Conservation (phyloP, 768 basidiomycete genomes). For the Dioszegia hungarica region DNA sequence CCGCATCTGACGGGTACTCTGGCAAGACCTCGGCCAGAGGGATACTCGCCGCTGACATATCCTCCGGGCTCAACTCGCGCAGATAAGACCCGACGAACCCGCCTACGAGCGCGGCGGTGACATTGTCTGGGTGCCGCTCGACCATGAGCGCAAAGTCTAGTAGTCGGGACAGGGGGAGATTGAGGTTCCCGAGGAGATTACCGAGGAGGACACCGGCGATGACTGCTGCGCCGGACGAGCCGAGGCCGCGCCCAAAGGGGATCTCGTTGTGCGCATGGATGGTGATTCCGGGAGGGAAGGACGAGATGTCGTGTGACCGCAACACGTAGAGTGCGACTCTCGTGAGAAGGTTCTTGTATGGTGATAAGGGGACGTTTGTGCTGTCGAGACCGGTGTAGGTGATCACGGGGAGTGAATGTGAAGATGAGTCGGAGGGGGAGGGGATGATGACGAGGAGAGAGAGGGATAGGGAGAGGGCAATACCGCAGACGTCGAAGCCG, state of each 20-base stretch:
- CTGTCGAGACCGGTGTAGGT: constrained; percentile 84
- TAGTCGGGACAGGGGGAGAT: constrained; percentile 65
- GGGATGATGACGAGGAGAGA: constrained; percentile 62
- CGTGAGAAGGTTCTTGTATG: constrained; percentile 95
- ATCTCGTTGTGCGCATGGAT: constrained; percentile 87
- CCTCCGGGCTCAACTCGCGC: constrained; percentile 75
- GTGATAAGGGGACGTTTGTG: constrained; percentile 81
- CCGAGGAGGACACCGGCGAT: constrained; percentile 92
- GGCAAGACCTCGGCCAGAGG: constrained; percentile 94
- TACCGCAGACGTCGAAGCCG: constrained; percentile 98
- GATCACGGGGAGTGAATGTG: constrained; percentile 56
- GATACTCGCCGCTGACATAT: constrained; percentile 77
- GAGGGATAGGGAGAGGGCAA: constrained; percentile 82
- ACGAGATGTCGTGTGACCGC: constrained; percentile 71
- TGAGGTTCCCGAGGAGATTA: constrained; percentile 69
- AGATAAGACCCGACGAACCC: constrained; percentile 97
- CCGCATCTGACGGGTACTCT: constrained; percentile 89
- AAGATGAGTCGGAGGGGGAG: constrained; percentile 31
- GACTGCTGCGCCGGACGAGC: constrained; percentile 98
- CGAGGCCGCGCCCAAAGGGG: constrained; percentile 94
- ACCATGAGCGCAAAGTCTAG: constrained; percentile 98
- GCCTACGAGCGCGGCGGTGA: constrained; percentile 92
- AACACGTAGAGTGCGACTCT: constrained; percentile 96
- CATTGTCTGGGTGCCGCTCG: constrained; percentile 97
- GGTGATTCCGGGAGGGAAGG: constrained; percentile 69